phyloP scores from a whole-genome alignment of 345 rosid genomes.

The rapeseed (Brassica napus) region Da-Ae NC_063438.1:21349501-21350000 shows the following conservation, averaged over 20 bases:
- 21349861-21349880: slow-evolving; percentile 52
- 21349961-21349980: slow-evolving; percentile 70
- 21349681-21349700: neutral
- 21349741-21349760: slow-evolving; percentile 1
- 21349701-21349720: slow-evolving; percentile 24
- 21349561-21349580: slow-evolving; percentile 31
- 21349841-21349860: slow-evolving; percentile 51
- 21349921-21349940: slow-evolving; percentile 68
- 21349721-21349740: neutral
- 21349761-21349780: slow-evolving; percentile 11
- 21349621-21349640: slow-evolving; percentile 15
- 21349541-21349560: neutral
- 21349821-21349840: slow-evolving; percentile 71
- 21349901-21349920: slow-evolving; percentile 61
- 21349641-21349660: slow-evolving; percentile 13
- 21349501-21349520: neutral
- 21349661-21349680: slow-evolving; percentile 13
- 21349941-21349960: slow-evolving; percentile 69
- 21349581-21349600: slow-evolving; percentile 34
- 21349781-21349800: neutral
- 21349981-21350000: slow-evolving; percentile 10
- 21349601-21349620: slow-evolving; percentile 12
- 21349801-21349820: slow-evolving; percentile 36
- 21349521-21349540: slow-evolving; percentile 10
- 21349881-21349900: slow-evolving; percentile 48